A percentile compares a stretch with the other conserved stretches of the same genome.
phyloP scores from a whole-genome alignment of 805 yeast genomes.

The Priceomyces castillae region DNA sequence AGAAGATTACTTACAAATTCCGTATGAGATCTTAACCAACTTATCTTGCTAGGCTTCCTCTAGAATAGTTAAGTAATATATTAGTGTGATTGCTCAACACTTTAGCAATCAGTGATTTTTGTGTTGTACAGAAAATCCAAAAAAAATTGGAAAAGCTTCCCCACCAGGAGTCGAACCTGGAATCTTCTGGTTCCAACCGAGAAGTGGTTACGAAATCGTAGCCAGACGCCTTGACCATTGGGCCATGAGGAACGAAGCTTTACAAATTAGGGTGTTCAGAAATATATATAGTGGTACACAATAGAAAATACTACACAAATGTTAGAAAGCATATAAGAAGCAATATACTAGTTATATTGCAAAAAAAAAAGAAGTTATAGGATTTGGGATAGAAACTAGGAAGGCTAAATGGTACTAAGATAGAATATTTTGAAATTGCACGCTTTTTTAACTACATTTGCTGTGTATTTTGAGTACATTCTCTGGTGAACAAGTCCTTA shows the following conservation, averaged over 20 bases:
- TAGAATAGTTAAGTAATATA: no score
- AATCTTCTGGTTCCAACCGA: conserved; percentile 47
- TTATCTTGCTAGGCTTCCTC: neutral
- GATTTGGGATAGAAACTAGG: no score
- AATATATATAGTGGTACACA: neutral
- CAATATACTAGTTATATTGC: no score
- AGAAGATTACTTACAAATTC: no score
- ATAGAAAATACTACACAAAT: neutral
- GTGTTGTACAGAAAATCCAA: neutral
- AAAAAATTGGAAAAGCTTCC: conserved; percentile 33
- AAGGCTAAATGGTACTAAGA: no score
- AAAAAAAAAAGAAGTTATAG: no score
- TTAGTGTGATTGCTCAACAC: no score
- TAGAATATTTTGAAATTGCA: no score
- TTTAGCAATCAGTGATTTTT: neutral
- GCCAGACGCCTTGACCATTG: conserved; percentile 54
- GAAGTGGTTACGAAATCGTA: conserved; percentile 46
- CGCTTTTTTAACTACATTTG: no score
- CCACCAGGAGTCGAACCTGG: conserved; percentile 54
- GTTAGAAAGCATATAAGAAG: no score
- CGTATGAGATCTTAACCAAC: neutral
- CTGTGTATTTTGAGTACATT: no score
- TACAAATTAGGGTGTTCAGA: neutral
- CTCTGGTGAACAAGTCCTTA: no score
- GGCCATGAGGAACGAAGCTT: conserved; percentile 53